These are phyloP conservation scores for Thalia dealbata DNA, from an alignment of 176 grass and related monocot species.

Conservation along the genomic window DNA sequence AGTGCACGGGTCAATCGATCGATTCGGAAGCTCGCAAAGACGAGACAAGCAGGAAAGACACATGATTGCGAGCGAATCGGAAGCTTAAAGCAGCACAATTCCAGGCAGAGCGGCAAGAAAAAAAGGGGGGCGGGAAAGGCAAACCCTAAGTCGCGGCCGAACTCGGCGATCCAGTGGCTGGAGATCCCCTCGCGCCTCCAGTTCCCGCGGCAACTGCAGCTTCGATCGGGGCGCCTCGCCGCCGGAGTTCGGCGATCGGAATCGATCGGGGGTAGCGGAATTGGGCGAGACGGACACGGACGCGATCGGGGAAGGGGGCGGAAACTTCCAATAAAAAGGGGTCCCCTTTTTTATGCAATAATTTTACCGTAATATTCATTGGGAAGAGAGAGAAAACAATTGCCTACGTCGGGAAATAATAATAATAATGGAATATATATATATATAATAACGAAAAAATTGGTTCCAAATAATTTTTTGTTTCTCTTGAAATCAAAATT, in stretches of 20 bases:
- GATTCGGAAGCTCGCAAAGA: background rate
- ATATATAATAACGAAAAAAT: too few relatives aligned
- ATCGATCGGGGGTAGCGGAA: slow-evolving; percentile 3
- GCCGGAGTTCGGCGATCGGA: slow-evolving; percentile 1
- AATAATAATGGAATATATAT: too few relatives aligned
- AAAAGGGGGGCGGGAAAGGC: background rate
- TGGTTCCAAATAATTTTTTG: too few relatives aligned
- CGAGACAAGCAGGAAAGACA: background rate
- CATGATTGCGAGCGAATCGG: background rate
- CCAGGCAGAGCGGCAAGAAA: too few relatives aligned
- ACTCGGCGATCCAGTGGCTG: background rate
- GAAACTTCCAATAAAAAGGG: slow-evolving; percentile 4
- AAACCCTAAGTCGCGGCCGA: background rate
- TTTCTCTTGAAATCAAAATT: too few relatives aligned
- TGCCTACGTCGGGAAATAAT: too few relatives aligned
- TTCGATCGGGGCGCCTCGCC: background rate
- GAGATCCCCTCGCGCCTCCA: background rate
- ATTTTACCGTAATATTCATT: background rate
- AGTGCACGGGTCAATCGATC: background rate
- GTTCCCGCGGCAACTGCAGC: background rate
- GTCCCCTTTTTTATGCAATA: background rate
- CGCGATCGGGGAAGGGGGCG: background rate
- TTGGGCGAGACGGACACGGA: slow-evolving; percentile 1
- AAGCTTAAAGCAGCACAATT: background rate
- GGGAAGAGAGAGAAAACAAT: background rate